phyloP scores from a whole-genome alignment of 169 alveolate species.

The Fabrea salina region DNA sequence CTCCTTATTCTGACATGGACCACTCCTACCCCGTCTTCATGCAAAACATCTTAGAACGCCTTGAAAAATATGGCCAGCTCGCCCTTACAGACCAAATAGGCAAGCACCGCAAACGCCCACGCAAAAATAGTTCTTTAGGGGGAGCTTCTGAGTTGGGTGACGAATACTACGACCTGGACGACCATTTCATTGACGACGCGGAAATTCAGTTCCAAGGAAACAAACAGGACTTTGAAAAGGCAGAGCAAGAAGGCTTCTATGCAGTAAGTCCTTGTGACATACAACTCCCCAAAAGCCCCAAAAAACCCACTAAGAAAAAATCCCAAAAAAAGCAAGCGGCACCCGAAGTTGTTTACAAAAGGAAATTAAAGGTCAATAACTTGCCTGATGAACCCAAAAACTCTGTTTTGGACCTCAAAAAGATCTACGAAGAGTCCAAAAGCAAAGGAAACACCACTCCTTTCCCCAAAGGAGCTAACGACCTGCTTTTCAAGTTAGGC shows the following conservation, averaged over 20 bases:
- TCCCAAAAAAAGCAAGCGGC: not conserved
- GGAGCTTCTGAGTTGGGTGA: not conserved
- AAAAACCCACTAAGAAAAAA: slow-evolving; percentile 8
- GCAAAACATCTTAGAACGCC: slow-evolving; percentile 18
- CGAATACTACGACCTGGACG: slow-evolving; percentile 11
- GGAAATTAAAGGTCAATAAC: not conserved
- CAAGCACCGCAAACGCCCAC: not conserved
- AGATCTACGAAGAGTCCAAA: not conserved
- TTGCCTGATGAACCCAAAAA: not conserved
- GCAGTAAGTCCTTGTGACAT: not conserved
- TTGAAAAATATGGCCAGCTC: slow-evolving; percentile 28
- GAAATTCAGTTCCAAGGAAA: not conserved
- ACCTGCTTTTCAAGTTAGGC: not conserved
- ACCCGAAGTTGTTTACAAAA: not conserved
- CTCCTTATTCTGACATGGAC: not conserved
- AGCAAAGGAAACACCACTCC: not conserved
- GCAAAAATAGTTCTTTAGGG: not conserved
- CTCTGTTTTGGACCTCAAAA: not conserved
- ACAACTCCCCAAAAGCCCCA: not conserved
- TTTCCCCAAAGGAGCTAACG: slow-evolving; percentile 22
- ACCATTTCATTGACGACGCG: slow-evolving; percentile 7
- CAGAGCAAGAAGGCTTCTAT: not conserved
- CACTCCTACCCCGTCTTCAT: slow-evolving; percentile 2
- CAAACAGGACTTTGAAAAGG: not conserved
- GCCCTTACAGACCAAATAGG: slow-evolving; percentile 4